phyloP scores from a whole-genome alignment of 2,329 filamentous ascomycete genomes.

The Hymenoscyphus albidus region DNA sequence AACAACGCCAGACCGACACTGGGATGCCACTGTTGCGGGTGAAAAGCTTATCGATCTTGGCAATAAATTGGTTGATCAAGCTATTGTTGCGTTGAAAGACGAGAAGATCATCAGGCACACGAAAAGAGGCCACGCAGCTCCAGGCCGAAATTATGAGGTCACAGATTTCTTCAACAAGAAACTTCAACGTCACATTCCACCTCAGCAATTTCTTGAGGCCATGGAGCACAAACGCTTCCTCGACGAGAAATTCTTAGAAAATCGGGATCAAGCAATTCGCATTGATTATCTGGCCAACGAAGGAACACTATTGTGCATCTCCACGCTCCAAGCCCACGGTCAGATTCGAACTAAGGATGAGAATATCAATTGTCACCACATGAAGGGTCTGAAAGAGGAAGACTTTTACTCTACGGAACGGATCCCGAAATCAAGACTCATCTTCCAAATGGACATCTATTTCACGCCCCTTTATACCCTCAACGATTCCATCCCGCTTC shows the following conservation, averaged over 20 bases:
- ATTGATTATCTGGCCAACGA: slow-evolving; percentile 58
- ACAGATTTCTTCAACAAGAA: slow-evolving; percentile 54
- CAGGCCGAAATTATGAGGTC: slow-evolving; percentile 59
- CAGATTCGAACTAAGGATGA: slow-evolving; percentile 51
- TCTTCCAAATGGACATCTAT: slow-evolving; percentile 57
- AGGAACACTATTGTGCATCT: slow-evolving; percentile 62
- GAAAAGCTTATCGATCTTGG: slow-evolving; percentile 41
- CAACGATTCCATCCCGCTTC: slow-evolving; percentile 46
- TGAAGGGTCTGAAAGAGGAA: slow-evolving; percentile 66
- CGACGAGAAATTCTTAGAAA: slow-evolving; percentile 46
- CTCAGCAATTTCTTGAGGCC: slow-evolving; percentile 55
- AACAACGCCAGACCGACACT: slow-evolving; percentile 49
- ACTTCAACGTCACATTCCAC: slow-evolving; percentile 54
- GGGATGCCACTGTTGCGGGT: slow-evolving; percentile 45
- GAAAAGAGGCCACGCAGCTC: slow-evolving; percentile 54
- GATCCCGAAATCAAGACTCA: slow-evolving; percentile 61
- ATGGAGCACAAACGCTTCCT: slow-evolving; percentile 56
- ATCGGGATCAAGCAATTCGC: slow-evolving; percentile 31
- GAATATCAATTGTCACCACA: slow-evolving; percentile 55
- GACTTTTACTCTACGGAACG: slow-evolving; percentile 65
- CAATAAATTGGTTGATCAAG: slow-evolving; percentile 21
- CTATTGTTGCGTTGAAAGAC: slow-evolving; percentile 22
- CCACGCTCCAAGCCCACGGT: slow-evolving; percentile 60
- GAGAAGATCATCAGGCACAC: slow-evolving; percentile 49
- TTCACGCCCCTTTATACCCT: slow-evolving; percentile 57